Evolutionary conservation across 2,329 filamentous ascomycete species (phyloP).

Genomic region (Pestalotiopsis fici): DNA sequence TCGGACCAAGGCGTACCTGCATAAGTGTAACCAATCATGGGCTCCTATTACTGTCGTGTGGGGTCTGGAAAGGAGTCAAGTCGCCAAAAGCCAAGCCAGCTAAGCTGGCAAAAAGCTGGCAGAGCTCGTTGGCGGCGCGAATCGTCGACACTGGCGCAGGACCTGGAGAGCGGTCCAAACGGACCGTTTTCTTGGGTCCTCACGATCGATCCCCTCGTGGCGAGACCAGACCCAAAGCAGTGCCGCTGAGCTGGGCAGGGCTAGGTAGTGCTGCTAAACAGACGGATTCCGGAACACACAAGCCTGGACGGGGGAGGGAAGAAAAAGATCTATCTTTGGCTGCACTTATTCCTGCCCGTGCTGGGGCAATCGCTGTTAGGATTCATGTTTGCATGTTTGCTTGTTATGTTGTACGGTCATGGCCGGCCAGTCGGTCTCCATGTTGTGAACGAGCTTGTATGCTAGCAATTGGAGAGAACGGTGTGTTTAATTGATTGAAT

Average conservation of each 20-base stretch:
- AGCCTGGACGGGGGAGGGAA: not conserved
- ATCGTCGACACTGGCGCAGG: not conserved
- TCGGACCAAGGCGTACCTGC: constrained; percentile 5
- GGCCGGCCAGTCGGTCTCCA: not conserved
- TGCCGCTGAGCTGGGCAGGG: not conserved
- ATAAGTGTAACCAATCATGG: not conserved
- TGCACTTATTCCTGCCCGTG: not conserved
- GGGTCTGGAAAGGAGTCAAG: not conserved
- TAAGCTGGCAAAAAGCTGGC: not conserved
- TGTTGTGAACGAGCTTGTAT: not conserved
- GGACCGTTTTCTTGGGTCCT: not conserved
- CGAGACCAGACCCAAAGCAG: not conserved
- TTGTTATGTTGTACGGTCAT: not conserved
- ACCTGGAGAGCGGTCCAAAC: not conserved
- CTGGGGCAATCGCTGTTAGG: not conserved
- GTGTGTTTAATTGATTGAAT: not conserved
- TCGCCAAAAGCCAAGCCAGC: not conserved
- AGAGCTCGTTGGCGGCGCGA: not conserved
- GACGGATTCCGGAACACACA: not conserved
- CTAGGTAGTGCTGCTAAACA: not conserved
- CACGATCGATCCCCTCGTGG: not conserved
- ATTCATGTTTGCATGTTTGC: not conserved
- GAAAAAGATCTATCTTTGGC: not conserved
- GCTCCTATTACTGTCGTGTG: not conserved
- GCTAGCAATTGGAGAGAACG: not conserved